Percentiles rank a stretch among this genome's conserved stretches.
These are phyloP conservation scores for Crepidotus variabilis DNA, from an alignment of 768 basidiomycete genomes.

Conservation along the genomic window DNA sequence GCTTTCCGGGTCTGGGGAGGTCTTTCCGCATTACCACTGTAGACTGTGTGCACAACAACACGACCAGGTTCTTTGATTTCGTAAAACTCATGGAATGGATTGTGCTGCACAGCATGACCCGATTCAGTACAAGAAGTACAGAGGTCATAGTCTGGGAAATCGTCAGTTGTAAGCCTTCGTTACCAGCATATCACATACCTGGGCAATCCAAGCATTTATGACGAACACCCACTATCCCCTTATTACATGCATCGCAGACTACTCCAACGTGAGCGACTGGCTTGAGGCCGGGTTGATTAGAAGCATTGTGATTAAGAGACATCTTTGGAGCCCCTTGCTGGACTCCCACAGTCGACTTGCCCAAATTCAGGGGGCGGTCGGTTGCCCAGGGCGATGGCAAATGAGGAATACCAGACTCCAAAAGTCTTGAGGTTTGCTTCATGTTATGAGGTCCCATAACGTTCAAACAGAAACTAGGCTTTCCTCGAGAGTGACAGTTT, in stretches of 20 bases:
- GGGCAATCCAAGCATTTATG: conserved; percentile 81
- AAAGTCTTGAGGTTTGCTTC: conserved; percentile 14
- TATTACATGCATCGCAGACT: conserved; percentile 63
- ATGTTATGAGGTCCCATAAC: conserved; percentile 25
- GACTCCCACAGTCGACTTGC: not conserved
- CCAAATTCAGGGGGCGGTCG: conserved; percentile 3
- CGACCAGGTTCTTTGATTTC: conserved; percentile 63
- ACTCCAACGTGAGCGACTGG: conserved; percentile 53
- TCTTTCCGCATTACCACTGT: conserved; percentile 23
- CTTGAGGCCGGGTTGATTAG: conserved; percentile 8
- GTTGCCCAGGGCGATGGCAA: conserved; percentile 17
- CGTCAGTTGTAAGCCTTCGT: not conserved
- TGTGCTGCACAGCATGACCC: conserved; percentile 50
- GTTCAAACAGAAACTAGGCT: conserved; percentile 22
- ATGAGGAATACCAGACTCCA: conserved; percentile 14
- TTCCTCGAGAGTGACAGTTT: conserved; percentile 21
- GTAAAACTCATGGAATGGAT: conserved; percentile 68
- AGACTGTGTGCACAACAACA: conserved; percentile 61
- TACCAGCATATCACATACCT: conserved; percentile 34
- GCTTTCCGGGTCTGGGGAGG: too few relatives aligned
- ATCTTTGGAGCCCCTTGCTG: not conserved
- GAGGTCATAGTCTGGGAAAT: conserved; percentile 61
- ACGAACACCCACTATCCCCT: conserved; percentile 57
- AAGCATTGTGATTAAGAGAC: not conserved
- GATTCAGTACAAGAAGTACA: conserved; percentile 54